Base-by-base conservation (phyloP, 352 stramenopile species). In the Globisporangium okanoganense region DNA sequence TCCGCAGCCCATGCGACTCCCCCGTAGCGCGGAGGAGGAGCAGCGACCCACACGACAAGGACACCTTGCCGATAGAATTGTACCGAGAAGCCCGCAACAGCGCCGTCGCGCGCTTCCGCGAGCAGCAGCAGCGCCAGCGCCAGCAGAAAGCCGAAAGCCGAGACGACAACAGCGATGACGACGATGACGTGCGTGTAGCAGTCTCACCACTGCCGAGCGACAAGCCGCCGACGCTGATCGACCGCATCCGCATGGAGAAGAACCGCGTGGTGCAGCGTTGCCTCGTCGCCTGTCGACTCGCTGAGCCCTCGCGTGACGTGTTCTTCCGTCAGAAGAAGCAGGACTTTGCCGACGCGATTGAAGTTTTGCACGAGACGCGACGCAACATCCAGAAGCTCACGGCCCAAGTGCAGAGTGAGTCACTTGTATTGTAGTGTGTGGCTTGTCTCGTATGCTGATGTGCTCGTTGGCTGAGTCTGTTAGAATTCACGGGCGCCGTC, bases 261-360 rank as follows among this genome's bases (percentile, higher is more conserved):
- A 92, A 92, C 60, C 80, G 82, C 31, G 44, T 82, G 10, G 71
- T 92, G 25, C 82, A 92, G 67, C 80, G 75, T 29, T 57, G 77
- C 22, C 72, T 90, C 16, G 75, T 92, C 35, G 69, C 63, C 2
- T 78, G 72, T 31, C 79, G 57, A 1, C 58, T 92, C 5, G 66
- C 77, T 7, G 71, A 85, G 36, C 70, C 71, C 13, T 81, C 82
- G 12, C 72, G 65, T 61, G 82, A 92, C 58, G 31, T 74, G 29
- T 74, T 71, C 45, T 89, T 86, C 63, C 69, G 70, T 29, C 70
- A 81, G 35, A 79, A 75, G 22, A 68, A 76, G 54, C 54, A 52
- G 43, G 75, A 75, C 49, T 85, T 78, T 56, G 66, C 57, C 14
- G 45, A 55, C 6, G 69, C 56, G 29, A 80, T 87, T 52, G 67